These are phyloP conservation scores for Colletotrichum trifolii DNA, from an alignment of 2,329 filamentous ascomycete species.

Conservation along the genomic window DNA sequence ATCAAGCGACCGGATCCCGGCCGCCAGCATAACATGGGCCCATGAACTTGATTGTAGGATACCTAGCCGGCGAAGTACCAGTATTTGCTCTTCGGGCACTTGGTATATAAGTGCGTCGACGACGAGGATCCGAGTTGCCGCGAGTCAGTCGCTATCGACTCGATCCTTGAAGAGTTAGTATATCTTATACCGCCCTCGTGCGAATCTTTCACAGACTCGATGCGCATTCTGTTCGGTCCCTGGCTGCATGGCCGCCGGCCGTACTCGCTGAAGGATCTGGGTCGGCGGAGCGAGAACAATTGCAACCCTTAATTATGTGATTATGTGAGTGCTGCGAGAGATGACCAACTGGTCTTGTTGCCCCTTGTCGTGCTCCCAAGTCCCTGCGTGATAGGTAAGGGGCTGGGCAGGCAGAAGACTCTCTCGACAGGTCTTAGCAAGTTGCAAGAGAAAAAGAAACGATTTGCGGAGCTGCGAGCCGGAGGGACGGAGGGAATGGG, in stretches of 20 bases:
- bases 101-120: too few species aligned
- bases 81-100: too few species aligned
- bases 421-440: slow-evolving; percentile 2
- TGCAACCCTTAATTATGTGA: neutral
- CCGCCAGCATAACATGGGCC: too few species aligned
- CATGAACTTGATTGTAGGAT: too few species aligned
- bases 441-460: slow-evolving; percentile 25
- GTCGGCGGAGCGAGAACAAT: neutral
- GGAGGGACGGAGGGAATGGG: slow-evolving; percentile 14
- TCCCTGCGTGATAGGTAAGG: slow-evolving; percentile 25
- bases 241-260: neutral
- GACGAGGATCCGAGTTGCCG: too few species aligned
- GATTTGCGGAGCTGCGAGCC: slow-evolving; percentile 25
- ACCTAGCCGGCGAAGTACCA: too few species aligned
- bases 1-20: too few species aligned
- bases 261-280: slow-evolving; percentile 15
- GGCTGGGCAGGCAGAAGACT: slow-evolving; percentile 7
- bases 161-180: too few species aligned
- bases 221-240: slow-evolving; percentile 11
- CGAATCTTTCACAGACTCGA: too few species aligned
- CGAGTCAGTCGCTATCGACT: too few species aligned
- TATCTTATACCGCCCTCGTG: too few species aligned
- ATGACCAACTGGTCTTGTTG: neutral
- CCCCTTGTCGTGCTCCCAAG: slow-evolving; percentile 14
- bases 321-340: slow-evolving; percentile 9